Percentiles rank a stretch among this genome's conserved stretches.
phyloP scores from a whole-genome alignment of 306 rosid species.

The Prunus mira region DNA sequence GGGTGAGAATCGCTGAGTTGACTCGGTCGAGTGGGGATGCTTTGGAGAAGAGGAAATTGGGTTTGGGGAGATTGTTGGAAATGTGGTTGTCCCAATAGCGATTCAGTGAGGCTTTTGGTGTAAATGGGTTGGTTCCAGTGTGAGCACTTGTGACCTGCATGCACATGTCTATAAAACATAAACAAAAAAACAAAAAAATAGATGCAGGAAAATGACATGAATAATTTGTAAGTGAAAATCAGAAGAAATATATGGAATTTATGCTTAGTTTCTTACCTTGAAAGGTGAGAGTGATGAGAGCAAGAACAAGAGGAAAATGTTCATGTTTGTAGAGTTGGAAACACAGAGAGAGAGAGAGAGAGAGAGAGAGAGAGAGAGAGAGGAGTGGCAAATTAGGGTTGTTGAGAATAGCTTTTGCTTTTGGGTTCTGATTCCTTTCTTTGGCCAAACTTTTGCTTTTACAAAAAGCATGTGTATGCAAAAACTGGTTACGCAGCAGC shows the following conservation, averaged over 20 bases:
- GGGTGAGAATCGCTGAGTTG: constrained; percentile 43
- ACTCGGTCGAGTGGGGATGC: constrained; percentile 66
- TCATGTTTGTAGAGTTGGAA: constrained; percentile 24
- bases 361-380: not conserved
- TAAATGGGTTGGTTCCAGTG: constrained; percentile 50
- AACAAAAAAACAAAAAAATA: not conserved
- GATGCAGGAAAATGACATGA: not conserved
- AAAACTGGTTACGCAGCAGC: not conserved
- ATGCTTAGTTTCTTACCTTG: constrained; percentile 38
- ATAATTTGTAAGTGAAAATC: not conserved
- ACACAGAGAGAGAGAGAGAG: not conserved
- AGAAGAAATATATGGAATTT: not conserved
- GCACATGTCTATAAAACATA: not conserved
- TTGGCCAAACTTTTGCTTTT: constrained; percentile 10
- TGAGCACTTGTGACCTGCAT: constrained; percentile 34
- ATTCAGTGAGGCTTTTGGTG: constrained; percentile 61
- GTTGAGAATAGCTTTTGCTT: not conserved
- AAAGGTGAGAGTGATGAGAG: constrained; percentile 44
- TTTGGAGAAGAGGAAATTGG: constrained; percentile 59
- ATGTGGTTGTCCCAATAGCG: constrained; percentile 72
- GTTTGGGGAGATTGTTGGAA: constrained; percentile 43
- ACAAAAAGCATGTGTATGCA: not conserved
- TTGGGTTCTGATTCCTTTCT: constrained; percentile 2
- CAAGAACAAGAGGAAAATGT: constrained; percentile 31
- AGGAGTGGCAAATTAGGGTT: not conserved